Percentiles rank a stretch among this genome's conserved stretches.
Conservation (phyloP, 768 basidiomycete species). For the Termitomyces titanicus region DNA sequence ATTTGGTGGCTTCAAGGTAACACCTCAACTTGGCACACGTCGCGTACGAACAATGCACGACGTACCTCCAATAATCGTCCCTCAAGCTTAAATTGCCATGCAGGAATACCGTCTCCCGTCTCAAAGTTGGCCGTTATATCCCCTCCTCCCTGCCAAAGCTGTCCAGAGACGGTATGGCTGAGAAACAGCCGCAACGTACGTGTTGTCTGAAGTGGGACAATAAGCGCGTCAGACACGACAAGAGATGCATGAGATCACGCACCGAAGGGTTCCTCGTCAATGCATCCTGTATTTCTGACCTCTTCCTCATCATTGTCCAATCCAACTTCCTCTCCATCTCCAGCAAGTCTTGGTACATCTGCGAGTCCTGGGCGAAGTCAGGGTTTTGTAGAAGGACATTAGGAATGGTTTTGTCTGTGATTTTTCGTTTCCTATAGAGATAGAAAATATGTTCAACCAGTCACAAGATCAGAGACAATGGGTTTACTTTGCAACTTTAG, state of each 20-base stretch:
- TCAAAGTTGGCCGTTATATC: constrained; percentile 56
- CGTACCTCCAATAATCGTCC: constrained; percentile 80
- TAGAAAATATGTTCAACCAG: background rate
- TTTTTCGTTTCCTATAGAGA: constrained; percentile 60
- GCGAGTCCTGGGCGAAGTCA: constrained; percentile 76
- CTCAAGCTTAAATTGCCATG: constrained; percentile 86
- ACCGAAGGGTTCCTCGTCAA: constrained; percentile 71
- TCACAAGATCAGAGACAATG: background rate
- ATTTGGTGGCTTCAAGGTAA: constrained; percentile 44
- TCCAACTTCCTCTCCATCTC: constrained; percentile 90
- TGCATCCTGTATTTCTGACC: constrained; percentile 89
- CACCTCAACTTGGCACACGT: constrained; percentile 1
- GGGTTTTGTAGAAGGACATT: constrained; percentile 71
- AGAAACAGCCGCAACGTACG: constrained; percentile 83
- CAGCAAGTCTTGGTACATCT: constrained; percentile 81
- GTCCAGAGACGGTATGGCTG: constrained; percentile 83
- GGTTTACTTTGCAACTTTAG: constrained; percentile 35
- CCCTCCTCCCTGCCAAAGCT: constrained; percentile 74
- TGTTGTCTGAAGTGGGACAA: constrained; percentile 52
- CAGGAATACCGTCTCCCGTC: constrained; percentile 85
- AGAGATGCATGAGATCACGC: constrained; percentile 13
- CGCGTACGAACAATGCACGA: constrained; percentile 3
- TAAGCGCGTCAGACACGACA: constrained; percentile 10
- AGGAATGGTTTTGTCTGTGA: constrained; percentile 77
- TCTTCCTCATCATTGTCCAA: constrained; percentile 92